Evolutionary conservation across 2,329 filamentous ascomycete species (phyloP).

Genomic region (Pochonia chlamydosporia): DNA sequence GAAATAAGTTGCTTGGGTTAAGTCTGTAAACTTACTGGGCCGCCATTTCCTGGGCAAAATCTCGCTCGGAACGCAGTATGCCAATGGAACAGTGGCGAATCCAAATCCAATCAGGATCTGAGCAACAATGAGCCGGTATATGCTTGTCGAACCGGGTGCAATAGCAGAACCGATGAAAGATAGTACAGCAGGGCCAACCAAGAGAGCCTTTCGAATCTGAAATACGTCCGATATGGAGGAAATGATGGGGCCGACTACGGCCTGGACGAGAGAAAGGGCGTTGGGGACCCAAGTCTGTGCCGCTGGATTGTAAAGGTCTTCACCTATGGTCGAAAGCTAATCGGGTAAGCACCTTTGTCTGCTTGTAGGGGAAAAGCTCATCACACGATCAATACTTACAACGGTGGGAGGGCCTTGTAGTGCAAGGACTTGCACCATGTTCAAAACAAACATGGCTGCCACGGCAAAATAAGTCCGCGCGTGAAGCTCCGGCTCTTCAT

Average conservation of each 20-base stretch:
- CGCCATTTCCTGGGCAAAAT: constrained; percentile 5
- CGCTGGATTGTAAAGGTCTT: neutral
- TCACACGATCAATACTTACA: neutral
- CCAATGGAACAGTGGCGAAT: neutral
- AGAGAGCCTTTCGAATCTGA: constrained; percentile 3
- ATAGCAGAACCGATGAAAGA: neutral
- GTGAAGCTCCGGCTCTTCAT: constrained; percentile 1
- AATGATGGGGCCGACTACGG: constrained; percentile 1
- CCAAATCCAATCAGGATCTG: constrained; percentile 3
- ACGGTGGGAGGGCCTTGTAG: constrained; percentile 3
- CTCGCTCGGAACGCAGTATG: constrained; percentile 5
- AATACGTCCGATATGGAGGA: constrained; percentile 1
- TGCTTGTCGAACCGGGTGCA: constrained; percentile 3
- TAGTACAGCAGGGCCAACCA: neutral
- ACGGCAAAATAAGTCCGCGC: neutral
- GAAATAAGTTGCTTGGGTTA: no score
- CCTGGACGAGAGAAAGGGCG: neutral
- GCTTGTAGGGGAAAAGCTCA: neutral
- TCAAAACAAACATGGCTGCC: constrained; percentile 1
- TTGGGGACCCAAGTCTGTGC: constrained; percentile 2
- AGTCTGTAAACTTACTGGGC: no score
- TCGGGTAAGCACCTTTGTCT: neutral
- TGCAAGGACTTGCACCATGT: constrained; percentile 1
- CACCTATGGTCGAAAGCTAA: constrained; percentile 1
- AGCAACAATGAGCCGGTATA: constrained; percentile 4